Evolutionary conservation across 208 protist genomes (phyloP).

Genomic region (Phytomonas serpens): DNA sequence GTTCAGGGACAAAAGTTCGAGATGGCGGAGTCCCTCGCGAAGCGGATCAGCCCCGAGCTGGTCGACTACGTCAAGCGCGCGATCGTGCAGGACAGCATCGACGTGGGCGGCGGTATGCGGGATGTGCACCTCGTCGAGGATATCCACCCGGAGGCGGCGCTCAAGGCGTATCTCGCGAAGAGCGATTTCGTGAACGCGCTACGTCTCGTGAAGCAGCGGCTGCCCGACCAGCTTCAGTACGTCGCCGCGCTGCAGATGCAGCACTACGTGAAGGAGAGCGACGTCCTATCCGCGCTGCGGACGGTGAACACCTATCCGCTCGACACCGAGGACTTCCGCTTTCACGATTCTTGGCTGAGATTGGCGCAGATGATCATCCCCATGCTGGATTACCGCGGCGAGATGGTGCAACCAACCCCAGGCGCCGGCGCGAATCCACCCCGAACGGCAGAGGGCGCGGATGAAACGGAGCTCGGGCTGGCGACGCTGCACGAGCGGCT

Average conservation of each 20-base stretch:
- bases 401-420: constrained; percentile 3
- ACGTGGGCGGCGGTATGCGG: constrained; percentile 51
- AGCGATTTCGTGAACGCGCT: constrained; percentile 77
- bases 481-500: constrained; percentile 47
- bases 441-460: not conserved
- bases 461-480: constrained; percentile 12
- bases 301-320: constrained; percentile 50
- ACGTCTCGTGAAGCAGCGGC: constrained; percentile 58
- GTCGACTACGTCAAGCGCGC: constrained; percentile 85
- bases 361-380: constrained; percentile 46
- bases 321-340: constrained; percentile 85
- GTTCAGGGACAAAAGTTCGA: constrained; percentile 90
- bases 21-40: constrained; percentile 79
- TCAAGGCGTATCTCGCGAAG: constrained; percentile 84
- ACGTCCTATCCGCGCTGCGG: constrained; percentile 45
- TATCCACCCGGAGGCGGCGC: constrained; percentile 80
- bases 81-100: constrained; percentile 85
- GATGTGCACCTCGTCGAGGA: constrained; percentile 82
- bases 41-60: constrained; percentile 79
- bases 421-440: no score
- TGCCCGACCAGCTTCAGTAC: constrained; percentile 55
- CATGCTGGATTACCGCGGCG: constrained; percentile 29
- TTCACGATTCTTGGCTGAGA: constrained; percentile 78
- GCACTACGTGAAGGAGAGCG: constrained; percentile 47
- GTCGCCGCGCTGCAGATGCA: constrained; percentile 74